Evolutionary conservation across 169 alveolate species (phyloP), one percentile per base, ranked within the genome.

Genomic region (Plasmodium coatneyi): DNA sequence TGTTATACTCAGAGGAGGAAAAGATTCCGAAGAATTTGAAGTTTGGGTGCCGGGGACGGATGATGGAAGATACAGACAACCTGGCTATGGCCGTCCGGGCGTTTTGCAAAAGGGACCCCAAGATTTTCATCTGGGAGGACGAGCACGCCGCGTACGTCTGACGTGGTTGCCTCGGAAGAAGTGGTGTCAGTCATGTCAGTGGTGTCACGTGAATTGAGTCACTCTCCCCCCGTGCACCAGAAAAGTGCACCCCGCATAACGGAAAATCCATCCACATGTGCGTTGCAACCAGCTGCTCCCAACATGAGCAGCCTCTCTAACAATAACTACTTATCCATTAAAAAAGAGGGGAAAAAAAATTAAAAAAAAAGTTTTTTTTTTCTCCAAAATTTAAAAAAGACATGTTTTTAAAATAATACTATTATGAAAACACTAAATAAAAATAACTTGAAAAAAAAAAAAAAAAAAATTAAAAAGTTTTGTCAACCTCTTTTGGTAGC

Each of bases 51-150:
- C 90, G 96, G 70, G 98, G 98, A 34, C 82, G 98, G 39, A 93
- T 96, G 84, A 96, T 97, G 97, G 96, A 96, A 32, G 96, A 95
- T 56, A 86, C 84, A 2, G 98, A 97, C 83, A 96, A 96, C 83
- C 92, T 97, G 36, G 98, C 98, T n/a, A 72, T 97, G 90, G 98
- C 98, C 5, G 97, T 97, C 4, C 89, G 97, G 32, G 98, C 98
- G 9, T 97, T 96, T 91, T 97, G 98, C 94, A 94, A 92, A 49
- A 91, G 98, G 36, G 98, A 97, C 89, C 98, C 98, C 14, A 95
- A 96, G 39, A 92, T 97, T 41, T 95, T 96, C 28, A 89, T 97
- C 36, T 97, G 98, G 98, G 82, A 93, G 76, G 97, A 95, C 71
- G 89, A 76, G 60, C 89, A 76, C 19, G 80, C 90, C 2, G 72